Conservation (phyloP, 2,329 filamentous ascomycete genomes). For the Pseudogymnoascus sp. region DNA sequence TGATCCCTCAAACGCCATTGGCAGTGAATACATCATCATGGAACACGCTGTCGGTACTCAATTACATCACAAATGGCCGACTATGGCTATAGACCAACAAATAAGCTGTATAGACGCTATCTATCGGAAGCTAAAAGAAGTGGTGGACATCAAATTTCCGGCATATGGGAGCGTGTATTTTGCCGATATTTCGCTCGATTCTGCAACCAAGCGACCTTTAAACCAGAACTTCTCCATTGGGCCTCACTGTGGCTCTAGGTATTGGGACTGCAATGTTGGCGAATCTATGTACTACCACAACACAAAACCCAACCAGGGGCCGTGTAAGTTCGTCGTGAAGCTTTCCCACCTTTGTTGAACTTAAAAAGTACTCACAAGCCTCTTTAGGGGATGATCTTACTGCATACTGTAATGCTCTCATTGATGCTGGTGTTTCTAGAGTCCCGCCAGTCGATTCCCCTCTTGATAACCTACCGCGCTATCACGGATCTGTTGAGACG, state of each 20-base stretch:
- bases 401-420: conserved; percentile 30
- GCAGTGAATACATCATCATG: conserved; percentile 34
- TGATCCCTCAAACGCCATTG: conserved; percentile 28
- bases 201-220: conserved; percentile 11
- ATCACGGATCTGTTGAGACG: conserved; percentile 29
- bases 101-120: conserved; percentile 19
- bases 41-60: conserved; percentile 29
- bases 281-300: conserved; percentile 30
- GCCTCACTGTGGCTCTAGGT: background rate
- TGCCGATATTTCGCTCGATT: conserved; percentile 12
- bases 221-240: conserved; percentile 11
- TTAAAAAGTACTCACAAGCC: conserved; percentile 14
- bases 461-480: conserved; percentile 21
- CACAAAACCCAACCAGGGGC: conserved; percentile 29
- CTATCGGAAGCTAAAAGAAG: conserved; percentile 14
- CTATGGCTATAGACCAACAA: conserved; percentile 26
- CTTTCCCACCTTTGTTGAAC: conserved; percentile 6
- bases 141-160: conserved; percentile 25
- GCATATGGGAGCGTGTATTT: conserved; percentile 31
- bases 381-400: conserved; percentile 28
- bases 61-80: conserved; percentile 27
- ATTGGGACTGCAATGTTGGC: conserved; percentile 25
- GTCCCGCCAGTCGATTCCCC: conserved; percentile 24
- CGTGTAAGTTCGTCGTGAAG: conserved; percentile 28
- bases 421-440: conserved; percentile 32